Percentiles rank a stretch among this genome's conserved stretches.
Evolutionary conservation across 1,284 basidiomycete species (phyloP).

Genomic region (Melampsora abietis-canadensis): DNA sequence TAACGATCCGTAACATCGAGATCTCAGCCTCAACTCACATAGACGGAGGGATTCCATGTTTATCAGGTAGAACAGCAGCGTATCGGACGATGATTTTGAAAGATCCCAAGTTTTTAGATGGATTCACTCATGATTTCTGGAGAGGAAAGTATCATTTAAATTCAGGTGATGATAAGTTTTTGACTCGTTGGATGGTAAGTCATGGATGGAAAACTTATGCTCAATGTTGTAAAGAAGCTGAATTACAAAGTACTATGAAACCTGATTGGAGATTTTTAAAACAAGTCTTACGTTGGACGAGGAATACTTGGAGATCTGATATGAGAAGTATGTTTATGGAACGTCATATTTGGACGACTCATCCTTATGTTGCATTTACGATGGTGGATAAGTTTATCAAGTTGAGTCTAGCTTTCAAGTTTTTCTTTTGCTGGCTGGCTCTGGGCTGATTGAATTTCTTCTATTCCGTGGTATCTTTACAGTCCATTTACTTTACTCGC

Average conservation of each 20-base stretch:
- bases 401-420: neutral
- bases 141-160: slow-evolving; percentile 86
- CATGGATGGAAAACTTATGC: slow-evolving; percentile 91
- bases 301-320: slow-evolving; percentile 89
- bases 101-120: slow-evolving; percentile 83
- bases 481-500: slow-evolving; percentile 82
- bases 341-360: slow-evolving; percentile 76
- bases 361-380: slow-evolving; percentile 85
- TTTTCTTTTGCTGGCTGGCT: neutral
- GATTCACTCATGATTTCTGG: slow-evolving; percentile 90
- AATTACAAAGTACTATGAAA: slow-evolving; percentile 87
- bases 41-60: slow-evolving; percentile 82
- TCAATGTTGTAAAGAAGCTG: slow-evolving; percentile 83
- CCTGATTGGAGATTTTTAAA: slow-evolving; percentile 91
- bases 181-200: slow-evolving; percentile 92
- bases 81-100: slow-evolving; percentile 89
- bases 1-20: slow-evolving; percentile 87
- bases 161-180: slow-evolving; percentile 87
- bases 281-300: slow-evolving; percentile 84
- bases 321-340: slow-evolving; percentile 82
- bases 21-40: slow-evolving; percentile 83
- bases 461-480: slow-evolving; percentile 52
- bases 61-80: slow-evolving; percentile 84
- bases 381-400: slow-evolving; percentile 80
- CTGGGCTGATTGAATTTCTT: neutral